A percentile compares a stretch with the other conserved stretches of the same genome.
These are phyloP conservation scores for Aspergillus avenaceus DNA, from an alignment of 495 filamentous ascomycete species.

Conservation along the genomic window DNA sequence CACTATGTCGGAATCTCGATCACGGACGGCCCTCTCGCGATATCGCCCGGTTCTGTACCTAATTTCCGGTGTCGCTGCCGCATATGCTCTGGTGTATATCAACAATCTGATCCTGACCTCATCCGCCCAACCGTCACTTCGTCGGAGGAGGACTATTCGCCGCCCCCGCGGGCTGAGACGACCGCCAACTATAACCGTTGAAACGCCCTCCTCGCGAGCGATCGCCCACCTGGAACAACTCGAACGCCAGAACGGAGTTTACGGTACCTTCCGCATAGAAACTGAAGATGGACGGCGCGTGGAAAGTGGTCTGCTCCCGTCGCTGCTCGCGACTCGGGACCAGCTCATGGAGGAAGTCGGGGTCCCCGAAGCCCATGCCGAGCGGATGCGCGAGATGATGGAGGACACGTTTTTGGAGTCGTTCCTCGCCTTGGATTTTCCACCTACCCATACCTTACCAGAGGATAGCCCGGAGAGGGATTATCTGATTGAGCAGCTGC, in stretches of 20 bases:
- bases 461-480: conserved; percentile 29
- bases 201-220: conserved; percentile 37
- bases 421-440: conserved; percentile 45
- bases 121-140: conserved; percentile 30
- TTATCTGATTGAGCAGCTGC: conserved; percentile 40
- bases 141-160: conserved; percentile 45
- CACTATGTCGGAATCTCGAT: conserved; percentile 34
- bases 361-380: conserved; percentile 37
- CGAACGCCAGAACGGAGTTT: conserved; percentile 44
- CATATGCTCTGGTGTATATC: conserved; percentile 46
- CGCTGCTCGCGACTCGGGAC: conserved; percentile 40
- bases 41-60: conserved; percentile 49
- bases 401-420: conserved; percentile 47
- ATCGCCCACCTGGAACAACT: conserved; percentile 43
- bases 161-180: conserved; percentile 26
- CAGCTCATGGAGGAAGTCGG: conserved; percentile 45
- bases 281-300: conserved; percentile 45
- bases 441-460: conserved; percentile 31
- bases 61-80: conserved; percentile 45
- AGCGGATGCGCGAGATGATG: conserved; percentile 48
- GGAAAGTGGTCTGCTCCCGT: conserved; percentile 44
- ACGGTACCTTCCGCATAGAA: conserved; percentile 46
- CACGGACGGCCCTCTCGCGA: conserved; percentile 37
- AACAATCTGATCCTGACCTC: conserved; percentile 32
- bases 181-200: conserved; percentile 19